Percentiles rank a stretch among this genome's conserved stretches.
These are phyloP conservation scores for Corchorus olitorius DNA, from an alignment of 345 rosid genomes.

Conservation along the genomic window DNA sequence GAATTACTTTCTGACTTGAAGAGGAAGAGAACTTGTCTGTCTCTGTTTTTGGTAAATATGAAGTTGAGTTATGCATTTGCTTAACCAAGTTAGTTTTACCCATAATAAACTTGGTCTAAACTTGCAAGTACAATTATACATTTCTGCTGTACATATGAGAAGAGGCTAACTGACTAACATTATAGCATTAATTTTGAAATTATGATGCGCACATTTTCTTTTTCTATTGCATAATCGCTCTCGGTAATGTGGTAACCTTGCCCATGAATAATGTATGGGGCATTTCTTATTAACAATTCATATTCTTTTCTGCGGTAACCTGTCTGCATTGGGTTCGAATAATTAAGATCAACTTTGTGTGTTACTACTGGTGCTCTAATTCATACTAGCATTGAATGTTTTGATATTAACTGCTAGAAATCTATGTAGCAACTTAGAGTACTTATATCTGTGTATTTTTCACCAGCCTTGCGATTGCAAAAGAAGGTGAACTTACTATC, in stretches of 20 bases:
- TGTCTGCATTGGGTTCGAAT: not conserved
- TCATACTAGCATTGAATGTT: not conserved
- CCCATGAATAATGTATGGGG: not conserved
- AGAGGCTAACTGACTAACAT: not conserved
- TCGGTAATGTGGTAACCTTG: not conserved
- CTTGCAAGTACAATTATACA: not conserved
- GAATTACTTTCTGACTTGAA: not conserved
- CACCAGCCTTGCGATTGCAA: constrained; percentile 89
- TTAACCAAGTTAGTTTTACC: not conserved
- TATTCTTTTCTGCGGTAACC: not conserved
- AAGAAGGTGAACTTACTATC: constrained; percentile 90
- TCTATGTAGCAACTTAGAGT: not conserved
- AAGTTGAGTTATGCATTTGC: not conserved
- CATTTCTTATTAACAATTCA: not conserved
- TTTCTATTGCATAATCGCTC: too few species aligned
- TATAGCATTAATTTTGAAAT: not conserved
- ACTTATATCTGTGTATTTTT: constrained; percentile 23
- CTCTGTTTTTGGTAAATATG: not conserved
- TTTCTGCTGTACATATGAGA: not conserved
- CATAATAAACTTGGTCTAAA: not conserved
- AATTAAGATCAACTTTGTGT: not conserved
- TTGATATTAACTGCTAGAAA: not conserved
- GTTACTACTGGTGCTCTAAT: not conserved
- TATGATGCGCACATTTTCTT: not conserved
- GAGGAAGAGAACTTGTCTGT: not conserved